Percentiles rank a stretch among this genome's conserved stretches.
These are phyloP conservation scores for Solanum medicagineum DNA, from an alignment of 257 asterid species.

Conservation along the genomic window DNA sequence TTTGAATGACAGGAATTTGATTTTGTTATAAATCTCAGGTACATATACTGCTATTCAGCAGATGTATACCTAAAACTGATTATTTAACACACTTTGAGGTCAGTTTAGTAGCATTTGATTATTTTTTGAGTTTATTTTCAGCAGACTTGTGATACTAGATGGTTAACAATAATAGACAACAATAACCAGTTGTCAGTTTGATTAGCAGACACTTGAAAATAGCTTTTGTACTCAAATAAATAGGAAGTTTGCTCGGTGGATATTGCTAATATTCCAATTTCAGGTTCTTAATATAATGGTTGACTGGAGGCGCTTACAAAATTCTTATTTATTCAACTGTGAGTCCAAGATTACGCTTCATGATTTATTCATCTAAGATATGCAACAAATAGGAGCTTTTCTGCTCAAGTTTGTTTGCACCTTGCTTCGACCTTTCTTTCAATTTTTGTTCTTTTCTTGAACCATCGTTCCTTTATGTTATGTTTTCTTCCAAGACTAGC, in stretches of 20 bases:
- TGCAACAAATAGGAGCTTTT: neutral
- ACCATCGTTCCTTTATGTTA: neutral
- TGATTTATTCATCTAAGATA: neutral
- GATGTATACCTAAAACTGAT: conserved; percentile 75
- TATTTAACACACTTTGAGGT: conserved; percentile 62
- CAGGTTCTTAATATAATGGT: neutral
- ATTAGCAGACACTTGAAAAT: neutral
- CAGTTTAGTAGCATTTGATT: neutral
- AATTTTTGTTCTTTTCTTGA: neutral
- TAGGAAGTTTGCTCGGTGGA: neutral
- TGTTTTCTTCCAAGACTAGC: neutral
- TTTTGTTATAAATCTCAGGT: conserved; percentile 26
- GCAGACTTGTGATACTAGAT: neutral
- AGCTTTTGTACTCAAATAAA: neutral
- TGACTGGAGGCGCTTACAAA: neutral
- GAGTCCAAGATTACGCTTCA: neutral
- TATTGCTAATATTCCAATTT: neutral
- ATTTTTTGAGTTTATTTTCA: neutral
- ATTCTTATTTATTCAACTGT: neutral
- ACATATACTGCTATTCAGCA: conserved; percentile 82
- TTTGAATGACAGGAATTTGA: neutral
- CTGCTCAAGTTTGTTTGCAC: neutral
- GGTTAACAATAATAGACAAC: neutral
- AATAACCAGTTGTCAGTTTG: neutral
- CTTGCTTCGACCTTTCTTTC: neutral